These are phyloP conservation scores for Gossypium bickii DNA, from an alignment of 345 rosid species.

Conservation along the genomic window DNA sequence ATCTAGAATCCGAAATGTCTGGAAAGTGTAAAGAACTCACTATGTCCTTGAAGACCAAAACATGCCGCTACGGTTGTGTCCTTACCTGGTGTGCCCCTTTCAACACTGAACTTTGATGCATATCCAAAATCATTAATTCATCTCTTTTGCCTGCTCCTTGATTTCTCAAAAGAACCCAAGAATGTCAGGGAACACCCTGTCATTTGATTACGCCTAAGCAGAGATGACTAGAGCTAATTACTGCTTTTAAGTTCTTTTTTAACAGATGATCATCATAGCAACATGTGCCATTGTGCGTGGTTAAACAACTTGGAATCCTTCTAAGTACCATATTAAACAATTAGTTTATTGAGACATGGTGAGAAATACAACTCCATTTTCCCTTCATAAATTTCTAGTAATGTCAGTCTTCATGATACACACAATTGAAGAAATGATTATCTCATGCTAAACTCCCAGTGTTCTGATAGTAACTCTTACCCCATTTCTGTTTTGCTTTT, in stretches of 20 bases:
- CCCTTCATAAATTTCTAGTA: neutral
- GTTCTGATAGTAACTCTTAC: neutral
- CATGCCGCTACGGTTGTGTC: constrained; percentile 7
- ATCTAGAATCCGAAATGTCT: neutral
- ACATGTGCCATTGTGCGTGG: constrained; percentile 18
- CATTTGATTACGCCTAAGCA: constrained; percentile 5
- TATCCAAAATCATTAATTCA: neutral
- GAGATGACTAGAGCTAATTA: neutral
- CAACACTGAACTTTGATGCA: neutral
- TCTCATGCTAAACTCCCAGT: constrained; percentile 18
- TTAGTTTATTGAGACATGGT: neutral
- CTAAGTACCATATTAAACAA: neutral
- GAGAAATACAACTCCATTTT: too few relatives aligned
- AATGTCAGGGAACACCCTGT: constrained; percentile 16
- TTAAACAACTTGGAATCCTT: constrained; percentile 14
- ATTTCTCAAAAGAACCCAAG: constrained; percentile 6
- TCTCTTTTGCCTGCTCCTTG: neutral
- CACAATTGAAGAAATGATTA: constrained; percentile 14
- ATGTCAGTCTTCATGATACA: neutral
- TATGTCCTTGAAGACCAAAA: neutral
- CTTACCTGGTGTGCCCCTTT: neutral
- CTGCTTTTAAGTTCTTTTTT: neutral
- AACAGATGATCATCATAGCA: constrained; percentile 17
- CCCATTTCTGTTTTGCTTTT: neutral
- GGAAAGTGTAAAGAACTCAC: constrained; percentile 9